A percentile compares a stretch with the other conserved stretches of the same genome.
phyloP scores from a whole-genome alignment of 2,329 filamentous ascomycete genomes.

The Aspergillus fischeri region DNA sequence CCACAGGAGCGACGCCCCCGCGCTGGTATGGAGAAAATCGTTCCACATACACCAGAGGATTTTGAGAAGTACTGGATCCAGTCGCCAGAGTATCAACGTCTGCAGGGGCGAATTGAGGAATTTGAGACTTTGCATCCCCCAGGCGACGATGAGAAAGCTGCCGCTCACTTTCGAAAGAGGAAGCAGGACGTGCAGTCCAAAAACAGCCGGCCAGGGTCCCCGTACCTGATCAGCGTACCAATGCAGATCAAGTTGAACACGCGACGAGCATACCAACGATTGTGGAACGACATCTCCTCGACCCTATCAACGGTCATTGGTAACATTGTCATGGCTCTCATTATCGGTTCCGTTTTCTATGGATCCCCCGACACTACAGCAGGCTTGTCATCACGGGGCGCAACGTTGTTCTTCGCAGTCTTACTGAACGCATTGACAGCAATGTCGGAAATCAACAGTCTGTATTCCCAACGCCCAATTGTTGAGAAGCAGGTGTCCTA shows the following conservation, averaged over 20 bases:
- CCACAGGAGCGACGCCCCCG: slow-evolving; percentile 53
- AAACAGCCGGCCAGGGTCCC: slow-evolving; percentile 59
- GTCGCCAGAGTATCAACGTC: slow-evolving; percentile 43
- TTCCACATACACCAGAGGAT: slow-evolving; percentile 64
- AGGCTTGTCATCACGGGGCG: slow-evolving; percentile 72
- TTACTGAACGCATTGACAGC: slow-evolving; percentile 74
- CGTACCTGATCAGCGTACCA: slow-evolving; percentile 71
- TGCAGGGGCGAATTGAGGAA: slow-evolving; percentile 37
- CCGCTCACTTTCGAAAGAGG: slow-evolving; percentile 29
- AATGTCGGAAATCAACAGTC: slow-evolving; percentile 41
- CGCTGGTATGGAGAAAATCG: slow-evolving; percentile 56
- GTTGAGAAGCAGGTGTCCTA: slow-evolving; percentile 29
- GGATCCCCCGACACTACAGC: slow-evolving; percentile 60
- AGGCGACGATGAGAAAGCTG: slow-evolving; percentile 26
- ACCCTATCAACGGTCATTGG: slow-evolving; percentile 60
- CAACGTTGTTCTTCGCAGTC: slow-evolving; percentile 79
- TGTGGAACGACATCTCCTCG: slow-evolving; percentile 69
- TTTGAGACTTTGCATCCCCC: slow-evolving; percentile 30
- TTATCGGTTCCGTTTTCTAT: slow-evolving; percentile 76
- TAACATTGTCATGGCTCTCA: slow-evolving; percentile 69
- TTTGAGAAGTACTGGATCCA: slow-evolving; percentile 57
- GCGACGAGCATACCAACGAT: slow-evolving; percentile 70
- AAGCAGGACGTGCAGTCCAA: slow-evolving; percentile 37
- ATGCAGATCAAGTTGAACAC: slow-evolving; percentile 73
- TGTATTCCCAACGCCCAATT: slow-evolving; percentile 21